Conservation (phyloP, 345 rosid genomes). For the Boechera divaricarpa region DNA sequence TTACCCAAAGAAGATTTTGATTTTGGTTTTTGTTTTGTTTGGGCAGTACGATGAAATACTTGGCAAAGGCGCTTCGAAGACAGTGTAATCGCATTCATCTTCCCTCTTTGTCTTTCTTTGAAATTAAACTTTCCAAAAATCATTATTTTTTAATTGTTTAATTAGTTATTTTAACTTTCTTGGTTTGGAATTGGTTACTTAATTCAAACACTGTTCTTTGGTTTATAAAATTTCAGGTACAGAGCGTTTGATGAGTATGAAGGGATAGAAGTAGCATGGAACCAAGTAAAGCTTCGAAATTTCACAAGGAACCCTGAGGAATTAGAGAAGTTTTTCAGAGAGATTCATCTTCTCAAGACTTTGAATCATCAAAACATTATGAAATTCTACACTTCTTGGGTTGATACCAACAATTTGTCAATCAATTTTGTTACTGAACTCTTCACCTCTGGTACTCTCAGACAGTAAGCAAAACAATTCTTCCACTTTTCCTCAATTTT, state of each 20-base stretch:
- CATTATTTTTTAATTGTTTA: background rate
- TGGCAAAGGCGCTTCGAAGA: slow-evolving; percentile 97
- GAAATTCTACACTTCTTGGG: slow-evolving; percentile 96
- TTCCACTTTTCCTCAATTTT: too few species aligned
- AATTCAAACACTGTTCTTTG: slow-evolving; percentile 31
- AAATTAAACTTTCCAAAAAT: background rate
- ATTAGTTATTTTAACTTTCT: background rate
- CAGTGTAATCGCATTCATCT: slow-evolving; percentile 68
- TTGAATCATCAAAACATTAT: slow-evolving; percentile 90
- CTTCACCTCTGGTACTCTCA: slow-evolving; percentile 96
- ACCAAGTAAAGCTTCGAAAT: slow-evolving; percentile 92
- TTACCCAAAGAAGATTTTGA: background rate
- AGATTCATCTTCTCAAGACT: slow-evolving; percentile 93
- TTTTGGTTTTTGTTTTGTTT: slow-evolving; percentile 18
- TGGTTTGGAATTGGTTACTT: background rate
- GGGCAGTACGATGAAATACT: slow-evolving; percentile 90
- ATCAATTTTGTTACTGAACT: slow-evolving; percentile 97
- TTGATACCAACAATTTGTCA: slow-evolving; percentile 77
- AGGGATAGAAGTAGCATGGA: slow-evolving; percentile 99
- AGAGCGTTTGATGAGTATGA: slow-evolving; percentile 91
- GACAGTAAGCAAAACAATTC: slow-evolving; percentile 56
- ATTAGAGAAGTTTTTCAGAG: slow-evolving; percentile 89
- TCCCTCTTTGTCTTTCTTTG: slow-evolving; percentile 21
- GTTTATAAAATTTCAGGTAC: slow-evolving; percentile 51
- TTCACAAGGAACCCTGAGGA: slow-evolving; percentile 87